phyloP scores from a whole-genome alignment of 140 eudicot genomes.

The Oenanthe javanica region DNA sequence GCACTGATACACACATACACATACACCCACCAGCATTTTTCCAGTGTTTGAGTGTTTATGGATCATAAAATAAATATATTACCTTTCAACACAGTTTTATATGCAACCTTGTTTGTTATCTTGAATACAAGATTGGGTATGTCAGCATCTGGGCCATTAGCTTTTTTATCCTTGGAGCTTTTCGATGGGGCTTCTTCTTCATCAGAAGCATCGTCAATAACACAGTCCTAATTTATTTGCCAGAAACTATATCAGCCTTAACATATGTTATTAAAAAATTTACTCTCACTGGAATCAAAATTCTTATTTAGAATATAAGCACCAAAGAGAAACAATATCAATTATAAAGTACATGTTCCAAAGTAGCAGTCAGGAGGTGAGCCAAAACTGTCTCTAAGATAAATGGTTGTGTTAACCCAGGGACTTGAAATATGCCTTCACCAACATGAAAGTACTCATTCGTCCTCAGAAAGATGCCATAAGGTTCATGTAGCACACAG shows the following conservation, averaged over 20 bases:
- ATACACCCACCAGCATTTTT: background rate
- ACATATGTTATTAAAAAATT: background rate
- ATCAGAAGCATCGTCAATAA: constrained; percentile 71
- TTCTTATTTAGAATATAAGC: background rate
- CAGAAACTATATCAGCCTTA: background rate
- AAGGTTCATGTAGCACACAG: background rate
- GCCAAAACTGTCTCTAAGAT: background rate
- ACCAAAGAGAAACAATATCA: background rate
- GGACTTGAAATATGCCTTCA: background rate
- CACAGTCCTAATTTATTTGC: constrained; percentile 60
- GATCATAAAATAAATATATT: background rate
- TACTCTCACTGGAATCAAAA: background rate
- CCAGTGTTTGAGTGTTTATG: background rate
- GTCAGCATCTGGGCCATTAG: constrained; percentile 63
- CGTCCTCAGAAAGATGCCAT: background rate
- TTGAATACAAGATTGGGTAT: constrained; percentile 80
- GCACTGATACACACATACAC: background rate
- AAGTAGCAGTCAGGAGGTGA: background rate
- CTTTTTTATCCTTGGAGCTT: constrained; percentile 91
- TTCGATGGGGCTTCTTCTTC: constrained; percentile 81
- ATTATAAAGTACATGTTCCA: background rate
- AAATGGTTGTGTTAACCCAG: background rate
- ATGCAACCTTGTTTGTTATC: constrained; percentile 82
- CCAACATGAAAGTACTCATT: background rate
- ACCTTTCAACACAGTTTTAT: constrained; percentile 93